These are phyloP conservation scores for Stentor roeselii DNA, from an alignment of 73 alveolate species.

Conservation along the genomic window DNA sequence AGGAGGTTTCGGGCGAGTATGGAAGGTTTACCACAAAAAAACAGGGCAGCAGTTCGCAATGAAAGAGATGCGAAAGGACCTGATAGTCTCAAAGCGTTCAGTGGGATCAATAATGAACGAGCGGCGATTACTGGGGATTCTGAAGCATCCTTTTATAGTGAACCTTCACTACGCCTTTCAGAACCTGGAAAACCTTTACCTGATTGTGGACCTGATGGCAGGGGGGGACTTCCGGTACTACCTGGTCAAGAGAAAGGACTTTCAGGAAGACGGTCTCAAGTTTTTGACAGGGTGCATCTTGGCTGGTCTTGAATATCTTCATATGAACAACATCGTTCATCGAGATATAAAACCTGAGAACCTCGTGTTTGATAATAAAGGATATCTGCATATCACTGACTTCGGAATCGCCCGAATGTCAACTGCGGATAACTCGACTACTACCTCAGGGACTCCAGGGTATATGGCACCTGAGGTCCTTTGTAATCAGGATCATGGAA, in stretches of 20 bases:
- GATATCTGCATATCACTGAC: conserved; percentile 69
- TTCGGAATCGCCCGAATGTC: conserved; percentile 68
- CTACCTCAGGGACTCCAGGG: conserved; percentile 65
- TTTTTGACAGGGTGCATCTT: conserved; percentile 53
- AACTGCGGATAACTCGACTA: conserved; percentile 53
- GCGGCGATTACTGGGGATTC: conserved; percentile 52
- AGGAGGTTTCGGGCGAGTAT: conserved; percentile 73
- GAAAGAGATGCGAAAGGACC: conserved; percentile 55
- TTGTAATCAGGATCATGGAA: conserved; percentile 49
- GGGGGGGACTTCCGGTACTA: conserved; percentile 72
- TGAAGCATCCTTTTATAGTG: conserved; percentile 81
- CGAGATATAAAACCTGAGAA: conserved; percentile 85
- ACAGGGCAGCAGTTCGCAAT: conserved; percentile 50
- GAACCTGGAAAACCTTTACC: conserved; percentile 76
- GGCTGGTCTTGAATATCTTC: conserved; percentile 65
- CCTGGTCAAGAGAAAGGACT: conserved; percentile 31
- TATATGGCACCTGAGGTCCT: conserved; percentile 74
- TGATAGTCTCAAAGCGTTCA: too few relatives aligned
- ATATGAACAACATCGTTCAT: conserved; percentile 67
- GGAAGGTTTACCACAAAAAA: conserved; percentile 60
- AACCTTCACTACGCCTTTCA: conserved; percentile 88
- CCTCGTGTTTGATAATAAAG: conserved; percentile 64
- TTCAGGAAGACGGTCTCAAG: conserved; percentile 41
- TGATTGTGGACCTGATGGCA: conserved; percentile 87
- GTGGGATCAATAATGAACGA: too few relatives aligned